phyloP scores from a whole-genome alignment of 2,329 filamentous ascomycete genomes.

The Penicillium sp. region DNA sequence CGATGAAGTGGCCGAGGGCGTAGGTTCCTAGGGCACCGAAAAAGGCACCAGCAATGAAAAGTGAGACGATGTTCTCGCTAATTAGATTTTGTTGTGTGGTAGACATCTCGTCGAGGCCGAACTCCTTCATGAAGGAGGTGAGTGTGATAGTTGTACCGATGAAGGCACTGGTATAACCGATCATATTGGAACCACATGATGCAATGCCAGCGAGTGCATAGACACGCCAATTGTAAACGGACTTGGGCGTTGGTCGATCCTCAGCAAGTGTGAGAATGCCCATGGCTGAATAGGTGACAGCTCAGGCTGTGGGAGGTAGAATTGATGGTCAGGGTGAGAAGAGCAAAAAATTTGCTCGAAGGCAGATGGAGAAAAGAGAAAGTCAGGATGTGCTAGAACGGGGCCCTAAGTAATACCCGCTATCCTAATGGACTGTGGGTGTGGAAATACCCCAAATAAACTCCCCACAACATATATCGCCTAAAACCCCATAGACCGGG shows the following conservation, averaged over 20 bases:
- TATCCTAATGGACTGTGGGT: constrained; percentile 15
- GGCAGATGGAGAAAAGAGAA: constrained; percentile 6
- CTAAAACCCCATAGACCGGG: constrained; percentile 27
- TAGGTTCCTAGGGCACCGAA: constrained; percentile 69
- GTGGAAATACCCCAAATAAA: constrained; percentile 23
- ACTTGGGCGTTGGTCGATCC: constrained; percentile 53
- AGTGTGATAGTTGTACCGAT: constrained; percentile 74
- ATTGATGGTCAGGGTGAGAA: neutral
- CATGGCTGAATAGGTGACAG: constrained; percentile 23
- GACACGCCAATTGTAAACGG: constrained; percentile 60
- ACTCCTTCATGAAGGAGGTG: constrained; percentile 65
- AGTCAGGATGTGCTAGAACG: constrained; percentile 12
- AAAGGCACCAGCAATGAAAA: constrained; percentile 79
- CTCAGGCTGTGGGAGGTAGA: neutral
- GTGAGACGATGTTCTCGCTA: constrained; percentile 71
- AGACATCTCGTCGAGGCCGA: constrained; percentile 56
- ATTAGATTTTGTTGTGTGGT: constrained; percentile 54
- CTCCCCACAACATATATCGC: constrained; percentile 29
- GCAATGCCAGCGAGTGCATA: constrained; percentile 54
- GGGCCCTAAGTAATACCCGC: constrained; percentile 20
- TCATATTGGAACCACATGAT: constrained; percentile 58
- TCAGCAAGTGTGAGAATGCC: constrained; percentile 39
- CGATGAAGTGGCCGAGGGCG: constrained; percentile 60
- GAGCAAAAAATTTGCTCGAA: constrained; percentile 1
- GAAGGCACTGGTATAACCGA: constrained; percentile 68